phyloP scores from a whole-genome alignment of 192 early-diverging fungal genomes.

The Coemansia sp. region DNA sequence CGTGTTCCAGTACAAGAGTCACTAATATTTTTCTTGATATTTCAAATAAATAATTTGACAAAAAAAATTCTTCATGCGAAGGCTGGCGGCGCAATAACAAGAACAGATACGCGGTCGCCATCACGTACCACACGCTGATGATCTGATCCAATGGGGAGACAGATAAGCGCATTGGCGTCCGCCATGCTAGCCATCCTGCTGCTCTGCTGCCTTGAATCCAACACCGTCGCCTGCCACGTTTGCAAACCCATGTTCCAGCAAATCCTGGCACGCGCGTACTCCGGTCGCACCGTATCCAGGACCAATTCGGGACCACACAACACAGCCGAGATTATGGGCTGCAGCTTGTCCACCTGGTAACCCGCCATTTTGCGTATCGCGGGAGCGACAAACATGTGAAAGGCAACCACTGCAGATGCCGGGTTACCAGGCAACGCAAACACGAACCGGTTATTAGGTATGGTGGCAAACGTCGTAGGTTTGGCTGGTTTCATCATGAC shows the following conservation, averaged over 20 bases:
- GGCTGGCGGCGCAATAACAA: conserved; percentile 31
- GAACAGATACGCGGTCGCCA: conserved; percentile 23
- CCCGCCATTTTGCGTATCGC: conserved; percentile 80
- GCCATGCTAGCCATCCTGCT: conserved; percentile 76
- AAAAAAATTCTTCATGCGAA: not conserved
- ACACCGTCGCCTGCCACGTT: conserved; percentile 52
- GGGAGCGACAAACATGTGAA: conserved; percentile 87
- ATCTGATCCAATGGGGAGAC: conserved; percentile 61
- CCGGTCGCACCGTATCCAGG: conserved; percentile 39
- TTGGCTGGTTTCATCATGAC: conserved; percentile 93
- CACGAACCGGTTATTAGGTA: conserved; percentile 60
- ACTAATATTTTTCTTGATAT: conserved; percentile 24
- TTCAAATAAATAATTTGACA: not conserved
- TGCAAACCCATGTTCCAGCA: conserved; percentile 21
- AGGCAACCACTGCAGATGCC: conserved; percentile 85
- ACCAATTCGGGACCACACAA: conserved; percentile 63
- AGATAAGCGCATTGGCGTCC: conserved; percentile 74
- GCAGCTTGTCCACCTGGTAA: conserved; percentile 54
- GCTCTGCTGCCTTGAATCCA: conserved; percentile 77
- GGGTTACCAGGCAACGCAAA: conserved; percentile 96
- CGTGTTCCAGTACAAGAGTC: conserved; percentile 79
- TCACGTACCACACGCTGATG: conserved; percentile 8
- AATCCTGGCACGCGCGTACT: conserved; percentile 28
- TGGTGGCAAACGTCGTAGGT: conserved; percentile 91
- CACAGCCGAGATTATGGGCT: conserved; percentile 63